Conservation (phyloP, 2,329 filamentous ascomycete genomes). For the Ramichloridium luteum region DNA sequence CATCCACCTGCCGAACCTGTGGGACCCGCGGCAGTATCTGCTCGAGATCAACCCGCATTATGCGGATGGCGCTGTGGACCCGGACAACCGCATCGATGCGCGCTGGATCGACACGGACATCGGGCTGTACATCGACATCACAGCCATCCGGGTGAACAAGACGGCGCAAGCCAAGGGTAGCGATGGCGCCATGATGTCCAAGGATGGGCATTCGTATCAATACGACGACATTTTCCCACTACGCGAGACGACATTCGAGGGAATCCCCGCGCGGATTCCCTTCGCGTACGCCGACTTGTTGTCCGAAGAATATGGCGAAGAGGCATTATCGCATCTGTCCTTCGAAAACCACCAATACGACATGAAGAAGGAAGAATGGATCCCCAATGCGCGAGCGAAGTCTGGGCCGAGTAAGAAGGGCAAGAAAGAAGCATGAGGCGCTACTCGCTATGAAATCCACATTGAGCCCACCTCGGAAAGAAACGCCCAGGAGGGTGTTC, state of each 20-base stretch:
- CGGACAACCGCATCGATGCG: constrained; percentile 45
- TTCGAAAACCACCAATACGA: constrained; percentile 36
- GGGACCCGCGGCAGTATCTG: constrained; percentile 32
- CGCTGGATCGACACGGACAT: constrained; percentile 49
- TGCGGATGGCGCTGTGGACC: constrained; percentile 34
- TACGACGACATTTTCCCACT: constrained; percentile 46
- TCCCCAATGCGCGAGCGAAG: constrained; percentile 8
- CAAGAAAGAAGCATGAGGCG: no score
- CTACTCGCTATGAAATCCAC: no score
- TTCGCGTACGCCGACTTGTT: constrained; percentile 44
- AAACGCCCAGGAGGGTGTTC: no score
- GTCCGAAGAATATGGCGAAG: constrained; percentile 42
- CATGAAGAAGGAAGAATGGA: constrained; percentile 21
- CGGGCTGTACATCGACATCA: constrained; percentile 51
- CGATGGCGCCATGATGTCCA: constrained; percentile 39
- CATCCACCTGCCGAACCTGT: constrained; percentile 17
- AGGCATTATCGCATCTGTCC: constrained; percentile 34
- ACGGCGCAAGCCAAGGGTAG: constrained; percentile 27
- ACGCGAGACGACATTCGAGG: constrained; percentile 43
- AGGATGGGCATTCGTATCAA: constrained; percentile 44
- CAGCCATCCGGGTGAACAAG: constrained; percentile 39
- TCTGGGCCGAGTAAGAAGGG: not conserved
- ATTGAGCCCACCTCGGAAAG: no score
- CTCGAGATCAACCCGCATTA: constrained; percentile 49
- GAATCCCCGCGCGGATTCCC: constrained; percentile 41